Percentiles rank a stretch among this genome's conserved stretches.
Evolutionary conservation across 164 flowering plant species (phyloP).

Genomic region (Protea cynaroides): DNA sequence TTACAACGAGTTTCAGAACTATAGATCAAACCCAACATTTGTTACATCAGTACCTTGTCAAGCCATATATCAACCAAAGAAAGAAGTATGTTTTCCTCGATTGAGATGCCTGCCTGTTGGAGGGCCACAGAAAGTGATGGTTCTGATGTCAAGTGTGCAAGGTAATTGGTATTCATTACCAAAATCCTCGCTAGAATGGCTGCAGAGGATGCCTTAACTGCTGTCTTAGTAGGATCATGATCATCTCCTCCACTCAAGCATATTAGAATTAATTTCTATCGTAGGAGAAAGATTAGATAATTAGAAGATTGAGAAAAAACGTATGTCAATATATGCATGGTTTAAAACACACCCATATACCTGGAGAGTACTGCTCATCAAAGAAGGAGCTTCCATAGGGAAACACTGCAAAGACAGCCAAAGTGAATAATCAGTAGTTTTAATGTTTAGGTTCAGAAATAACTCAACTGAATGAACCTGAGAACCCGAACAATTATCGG

Average conservation of each 20-base stretch:
- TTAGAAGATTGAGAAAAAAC: neutral
- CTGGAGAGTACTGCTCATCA: slow-evolving; percentile 73
- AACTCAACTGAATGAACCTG: no score
- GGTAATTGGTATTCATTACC: slow-evolving; percentile 77
- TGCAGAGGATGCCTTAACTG: slow-evolving; percentile 72
- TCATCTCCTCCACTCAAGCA: slow-evolving; percentile 90
- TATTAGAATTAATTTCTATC: slow-evolving; percentile 65
- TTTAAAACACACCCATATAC: slow-evolving; percentile 28
- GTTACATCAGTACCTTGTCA: slow-evolving; percentile 60
- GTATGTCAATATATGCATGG: neutral
- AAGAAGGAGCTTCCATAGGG: slow-evolving; percentile 69
- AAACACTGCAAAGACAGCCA: slow-evolving; percentile 55
- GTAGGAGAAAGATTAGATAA: neutral
- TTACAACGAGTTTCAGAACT: neutral
- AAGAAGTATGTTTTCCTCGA: slow-evolving; percentile 74
- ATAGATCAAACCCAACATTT: neutral
- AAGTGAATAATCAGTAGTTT: neutral
- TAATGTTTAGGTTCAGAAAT: neutral
- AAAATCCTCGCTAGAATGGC: slow-evolving; percentile 84
- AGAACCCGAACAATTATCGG: no score
- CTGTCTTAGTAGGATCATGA: slow-evolving; percentile 65
- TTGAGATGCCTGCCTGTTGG: slow-evolving; percentile 59
- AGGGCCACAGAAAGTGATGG: slow-evolving; percentile 51
- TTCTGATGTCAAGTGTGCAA: slow-evolving; percentile 78
- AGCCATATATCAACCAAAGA: slow-evolving; percentile 86